Base-by-base conservation (phyloP, 805 yeast genomes). In the Teunomyces cretensis region DNA sequence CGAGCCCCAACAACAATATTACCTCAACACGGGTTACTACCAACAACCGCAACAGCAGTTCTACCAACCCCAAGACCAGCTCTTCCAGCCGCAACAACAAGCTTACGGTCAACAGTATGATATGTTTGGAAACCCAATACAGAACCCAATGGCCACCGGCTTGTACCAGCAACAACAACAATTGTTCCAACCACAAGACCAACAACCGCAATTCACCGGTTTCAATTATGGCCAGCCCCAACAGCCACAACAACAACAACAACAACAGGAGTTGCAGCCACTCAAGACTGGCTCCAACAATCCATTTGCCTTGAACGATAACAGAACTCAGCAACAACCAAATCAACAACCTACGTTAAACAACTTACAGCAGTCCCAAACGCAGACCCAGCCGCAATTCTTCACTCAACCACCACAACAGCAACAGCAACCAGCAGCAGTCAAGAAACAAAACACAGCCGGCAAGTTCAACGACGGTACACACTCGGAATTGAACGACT, bases 201-300 rank as follows among this genome's bases (percentile, higher is more conserved):
- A 43, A 39, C 41, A 37, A 37, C 42, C 42, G 14, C 62, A 60
- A 49, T 57, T 57, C 42, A 56, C 65, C n/a, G 65, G 64, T 2
- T 62, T 62, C 49, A 27, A 39, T 36, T 30, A 28, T 30, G 42
- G 35, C 19, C 48, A 46, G 30, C 49, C 51, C 31, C 50, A 70
- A 64, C 60, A 70, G 61, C 62, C 57, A 15, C 67, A 70, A 61
- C 62, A 57, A 15, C 67, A 60, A 16, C 64, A 62, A 14, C 64
- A 62, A n/a, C 72, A 64, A 46, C 65, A 65, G 33, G 60, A 53
- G 32, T 57, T 77, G 45, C 71, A 69, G 54, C 88, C 88, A 4
- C 67, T 82, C 52, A 75, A 78, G 50, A 83, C 91, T 0, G 90
- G 90, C 3, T 74, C 87, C 15, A 86, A 86, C 64, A 87, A 86